phyloP scores from a whole-genome alignment of 148 eudicot species.

The Cornus controversa region DNA sequence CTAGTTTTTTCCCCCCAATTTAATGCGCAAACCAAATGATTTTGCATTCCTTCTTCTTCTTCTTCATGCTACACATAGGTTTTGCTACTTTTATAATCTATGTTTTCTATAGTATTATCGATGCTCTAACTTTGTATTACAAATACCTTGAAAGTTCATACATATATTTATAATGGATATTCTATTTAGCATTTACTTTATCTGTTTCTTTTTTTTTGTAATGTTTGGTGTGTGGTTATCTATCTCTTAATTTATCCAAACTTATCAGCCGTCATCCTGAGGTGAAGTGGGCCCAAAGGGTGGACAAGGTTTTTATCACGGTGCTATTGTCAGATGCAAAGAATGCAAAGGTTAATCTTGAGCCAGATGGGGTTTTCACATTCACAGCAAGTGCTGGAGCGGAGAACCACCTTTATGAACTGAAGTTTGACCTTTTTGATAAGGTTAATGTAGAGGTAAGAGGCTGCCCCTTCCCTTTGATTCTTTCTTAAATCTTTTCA shows the following conservation, averaged over 20 bases:
- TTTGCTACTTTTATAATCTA: too few relatives aligned
- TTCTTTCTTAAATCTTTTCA: not conserved
- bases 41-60: not conserved
- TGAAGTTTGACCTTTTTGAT: conserved; percentile 74
- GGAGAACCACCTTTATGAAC: conserved; percentile 57
- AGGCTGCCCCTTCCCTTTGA: not conserved
- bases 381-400: conserved; percentile 76
- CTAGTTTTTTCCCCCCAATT: not conserved
- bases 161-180: too few relatives aligned
- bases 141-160: too few relatives aligned
- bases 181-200: not conserved
- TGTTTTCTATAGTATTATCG: too few relatives aligned
- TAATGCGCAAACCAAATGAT: not conserved
- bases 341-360: conserved; percentile 76
- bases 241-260: not conserved
- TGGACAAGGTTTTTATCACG: conserved; percentile 73
- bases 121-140: too few relatives aligned
- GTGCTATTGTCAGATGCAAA: conserved; percentile 84
- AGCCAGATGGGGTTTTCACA: conserved; percentile 74
- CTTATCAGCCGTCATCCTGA: conserved; percentile 82
- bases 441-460: conserved; percentile 90
- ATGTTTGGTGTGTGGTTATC: not conserved
- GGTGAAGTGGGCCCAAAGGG: conserved; percentile 96
- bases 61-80: too few relatives aligned
- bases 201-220: not conserved